Percentiles rank a stretch among this genome's conserved stretches.
phyloP scores from a whole-genome alignment of 176 grass and related monocot genomes.

The Zea luxurians region DNA sequence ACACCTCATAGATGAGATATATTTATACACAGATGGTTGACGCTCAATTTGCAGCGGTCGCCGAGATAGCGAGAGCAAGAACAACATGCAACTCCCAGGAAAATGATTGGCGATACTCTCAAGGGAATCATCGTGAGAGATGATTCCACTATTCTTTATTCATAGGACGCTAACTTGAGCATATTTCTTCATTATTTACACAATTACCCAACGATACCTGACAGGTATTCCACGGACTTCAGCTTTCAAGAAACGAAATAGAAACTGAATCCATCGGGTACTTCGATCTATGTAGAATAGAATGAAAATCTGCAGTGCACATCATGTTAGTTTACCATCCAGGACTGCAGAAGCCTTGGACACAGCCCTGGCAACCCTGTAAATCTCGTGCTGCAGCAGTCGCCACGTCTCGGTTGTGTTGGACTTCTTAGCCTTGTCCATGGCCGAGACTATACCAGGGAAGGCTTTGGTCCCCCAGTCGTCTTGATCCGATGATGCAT shows the following conservation, averaged over 20 bases:
- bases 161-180: neutral
- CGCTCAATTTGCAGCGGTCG: neutral
- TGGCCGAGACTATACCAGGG: constrained; percentile 69
- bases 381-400: constrained; percentile 72
- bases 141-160: constrained; percentile 11
- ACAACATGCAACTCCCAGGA: neutral
- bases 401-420: constrained; percentile 63
- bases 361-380: constrained; percentile 72
- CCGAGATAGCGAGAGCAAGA: neutral
- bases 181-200: neutral
- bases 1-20: neutral
- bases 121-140: constrained; percentile 15
- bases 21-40: neutral
- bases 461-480: constrained; percentile 71
- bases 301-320: constrained; percentile 1
- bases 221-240: neutral
- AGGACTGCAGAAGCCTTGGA: constrained; percentile 71
- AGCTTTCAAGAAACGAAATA: neutral
- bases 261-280: neutral
- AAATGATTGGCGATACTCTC: neutral
- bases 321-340: constrained; percentile 71
- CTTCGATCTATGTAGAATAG: neutral
- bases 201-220: neutral
- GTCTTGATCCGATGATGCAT: constrained; percentile 69
- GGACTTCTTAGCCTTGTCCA: constrained; percentile 54